Conservation (phyloP, 2,329 filamentous ascomycete species). For the Aspergillus ustus region DNA sequence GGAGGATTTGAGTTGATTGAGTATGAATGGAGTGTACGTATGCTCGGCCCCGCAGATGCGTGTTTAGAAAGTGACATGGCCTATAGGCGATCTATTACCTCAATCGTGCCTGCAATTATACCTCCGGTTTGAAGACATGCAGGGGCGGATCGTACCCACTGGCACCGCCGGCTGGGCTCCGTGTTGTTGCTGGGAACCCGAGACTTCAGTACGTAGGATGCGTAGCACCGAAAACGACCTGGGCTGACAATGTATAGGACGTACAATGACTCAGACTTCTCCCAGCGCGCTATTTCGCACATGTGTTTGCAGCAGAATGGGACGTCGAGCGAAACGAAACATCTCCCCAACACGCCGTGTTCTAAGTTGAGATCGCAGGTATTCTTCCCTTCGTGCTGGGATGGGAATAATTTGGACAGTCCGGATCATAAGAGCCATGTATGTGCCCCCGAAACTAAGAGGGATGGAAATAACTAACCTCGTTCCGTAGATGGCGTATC, state of each 20-base stretch:
- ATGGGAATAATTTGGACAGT: slow-evolving; percentile 40
- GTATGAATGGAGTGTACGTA: slow-evolving; percentile 24
- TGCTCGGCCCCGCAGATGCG: not conserved
- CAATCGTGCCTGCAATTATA: slow-evolving; percentile 28
- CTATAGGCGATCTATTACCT: slow-evolving; percentile 29
- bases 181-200: slow-evolving; percentile 28
- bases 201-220: slow-evolving; percentile 19
- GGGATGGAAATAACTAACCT: not conserved
- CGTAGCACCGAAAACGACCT: not conserved
- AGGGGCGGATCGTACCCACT: slow-evolving; percentile 11
- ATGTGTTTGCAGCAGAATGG: slow-evolving; percentile 59
- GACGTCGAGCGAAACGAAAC: slow-evolving; percentile 50
- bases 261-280: slow-evolving; percentile 23
- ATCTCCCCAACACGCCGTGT: slow-evolving; percentile 64
- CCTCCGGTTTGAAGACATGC: slow-evolving; percentile 19
- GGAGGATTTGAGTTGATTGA: slow-evolving; percentile 26
- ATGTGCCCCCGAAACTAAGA: slow-evolving; percentile 10
- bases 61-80: not conserved
- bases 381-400: slow-evolving; percentile 46
- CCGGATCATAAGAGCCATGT: slow-evolving; percentile 41
- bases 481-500: slow-evolving; percentile 40
- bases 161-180: slow-evolving; percentile 30
- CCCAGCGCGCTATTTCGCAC: slow-evolving; percentile 58
- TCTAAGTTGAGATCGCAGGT: slow-evolving; percentile 37
- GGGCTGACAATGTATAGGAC: slow-evolving; percentile 16